Conservation (phyloP, 2,329 filamentous ascomycete genomes). For the Monosporascus sp. region DNA sequence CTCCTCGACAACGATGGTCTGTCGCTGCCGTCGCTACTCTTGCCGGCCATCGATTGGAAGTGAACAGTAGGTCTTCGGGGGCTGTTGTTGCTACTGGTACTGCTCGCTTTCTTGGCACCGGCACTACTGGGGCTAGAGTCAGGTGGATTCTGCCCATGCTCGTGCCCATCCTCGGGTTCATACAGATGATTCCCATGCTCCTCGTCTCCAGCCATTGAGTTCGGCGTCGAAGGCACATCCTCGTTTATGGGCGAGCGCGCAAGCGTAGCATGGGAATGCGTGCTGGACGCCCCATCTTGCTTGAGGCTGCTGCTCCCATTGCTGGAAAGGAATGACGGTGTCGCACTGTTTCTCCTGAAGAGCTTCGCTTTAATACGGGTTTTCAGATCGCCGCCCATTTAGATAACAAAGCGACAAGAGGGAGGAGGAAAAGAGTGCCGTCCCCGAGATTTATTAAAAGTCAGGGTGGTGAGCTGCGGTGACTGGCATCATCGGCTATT, state of each 20-base stretch:
- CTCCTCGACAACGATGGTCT: background rate
- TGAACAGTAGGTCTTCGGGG: background rate
- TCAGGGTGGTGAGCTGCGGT: background rate
- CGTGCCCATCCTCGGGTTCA: background rate
- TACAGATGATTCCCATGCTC: background rate
- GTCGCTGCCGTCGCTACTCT: background rate
- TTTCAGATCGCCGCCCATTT: conserved; percentile 40
- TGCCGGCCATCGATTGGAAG: background rate
- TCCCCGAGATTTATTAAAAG: background rate
- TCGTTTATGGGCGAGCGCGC: conserved; percentile 9
- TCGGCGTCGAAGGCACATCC: conserved; percentile 14
- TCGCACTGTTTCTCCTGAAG: conserved; percentile 36
- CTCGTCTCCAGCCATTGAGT: background rate
- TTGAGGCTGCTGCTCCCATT: conserved; percentile 22
- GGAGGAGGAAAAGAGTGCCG: background rate
- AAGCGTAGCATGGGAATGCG: conserved; percentile 14
- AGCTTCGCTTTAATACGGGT: conserved; percentile 44
- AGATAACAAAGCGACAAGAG: background rate
- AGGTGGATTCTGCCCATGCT: background rate
- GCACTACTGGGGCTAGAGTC: background rate
- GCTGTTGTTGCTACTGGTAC: background rate
- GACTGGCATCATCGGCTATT: background rate
- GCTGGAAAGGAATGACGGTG: conserved; percentile 32
- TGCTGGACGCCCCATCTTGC: conserved; percentile 22
- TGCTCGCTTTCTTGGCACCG: background rate